phyloP scores from a whole-genome alignment of 192 early-diverging fungal species.

The Entomortierella beljakovae region DNA sequence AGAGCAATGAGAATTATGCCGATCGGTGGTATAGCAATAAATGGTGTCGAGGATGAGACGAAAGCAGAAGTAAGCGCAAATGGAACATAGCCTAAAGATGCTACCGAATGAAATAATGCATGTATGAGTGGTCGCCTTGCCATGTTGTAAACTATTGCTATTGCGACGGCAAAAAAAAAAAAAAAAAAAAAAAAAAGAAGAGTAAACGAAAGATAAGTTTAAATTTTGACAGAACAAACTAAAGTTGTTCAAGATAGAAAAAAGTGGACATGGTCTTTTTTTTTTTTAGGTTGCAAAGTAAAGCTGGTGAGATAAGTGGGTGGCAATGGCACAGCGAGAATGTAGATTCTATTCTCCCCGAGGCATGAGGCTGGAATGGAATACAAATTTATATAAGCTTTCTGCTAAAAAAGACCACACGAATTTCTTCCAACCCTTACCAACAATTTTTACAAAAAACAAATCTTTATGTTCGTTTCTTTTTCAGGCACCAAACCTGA shows the following conservation, averaged over 20 bases:
- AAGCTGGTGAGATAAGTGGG: not conserved
- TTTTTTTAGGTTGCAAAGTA: not conserved
- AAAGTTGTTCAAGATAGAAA: not conserved
- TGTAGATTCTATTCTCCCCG: slow-evolving; percentile 34
- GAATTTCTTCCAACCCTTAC: slow-evolving; percentile 6
- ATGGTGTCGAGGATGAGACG: slow-evolving; percentile 32
- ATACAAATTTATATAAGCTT: not conserved
- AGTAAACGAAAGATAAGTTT: not conserved
- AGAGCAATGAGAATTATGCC: slow-evolving; percentile 41
- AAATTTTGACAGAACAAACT: not conserved
- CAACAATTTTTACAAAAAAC: not conserved
- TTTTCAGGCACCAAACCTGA: slow-evolving; percentile 20
- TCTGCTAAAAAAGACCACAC: not conserved
- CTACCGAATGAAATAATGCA: slow-evolving; percentile 48
- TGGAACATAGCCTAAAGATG: slow-evolving; percentile 44
- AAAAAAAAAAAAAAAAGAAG: not conserved
- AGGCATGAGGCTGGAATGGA: slow-evolving; percentile 28
- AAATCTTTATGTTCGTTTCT: slow-evolving; percentile 2
- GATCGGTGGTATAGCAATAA: slow-evolving; percentile 30
- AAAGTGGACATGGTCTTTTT: no score
- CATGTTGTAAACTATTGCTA: slow-evolving; percentile 4
- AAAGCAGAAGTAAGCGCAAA: slow-evolving; percentile 39
- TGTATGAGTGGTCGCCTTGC: slow-evolving; percentile 22
- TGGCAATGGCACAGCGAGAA: slow-evolving; percentile 4
- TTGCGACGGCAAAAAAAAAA: not conserved